Conservation (phyloP, 75 land plant species). For the Pinus albicaulis region DNA sequence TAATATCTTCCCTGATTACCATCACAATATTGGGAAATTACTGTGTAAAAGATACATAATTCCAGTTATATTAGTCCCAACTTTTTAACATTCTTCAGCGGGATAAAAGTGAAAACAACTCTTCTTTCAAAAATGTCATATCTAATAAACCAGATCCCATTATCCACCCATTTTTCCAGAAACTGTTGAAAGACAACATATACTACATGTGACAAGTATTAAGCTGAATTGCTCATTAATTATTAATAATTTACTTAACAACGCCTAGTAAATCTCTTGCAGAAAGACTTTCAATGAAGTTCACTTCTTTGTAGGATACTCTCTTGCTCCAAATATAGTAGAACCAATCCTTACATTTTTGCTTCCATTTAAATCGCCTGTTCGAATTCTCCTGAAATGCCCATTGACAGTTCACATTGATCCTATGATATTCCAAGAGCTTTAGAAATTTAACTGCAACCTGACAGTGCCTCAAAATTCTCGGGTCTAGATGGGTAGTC, state of each 20-base stretch:
- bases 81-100: no score
- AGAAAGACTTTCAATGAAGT: background rate
- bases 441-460: slow-evolving; percentile 77
- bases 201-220: background rate
- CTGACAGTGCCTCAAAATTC: slow-evolving; percentile 73
- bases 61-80: no score
- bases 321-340: slow-evolving; percentile 70
- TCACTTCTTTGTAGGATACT: slow-evolving; percentile 43
- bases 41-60: no score
- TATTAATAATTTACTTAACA: background rate
- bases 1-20: no score
- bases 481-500: slow-evolving; percentile 92
- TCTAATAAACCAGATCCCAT: no score
- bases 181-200: background rate
- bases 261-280: background rate
- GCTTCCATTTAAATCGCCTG: slow-evolving; percentile 77
- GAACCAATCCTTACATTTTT: slow-evolving; percentile 74
- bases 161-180: background rate
- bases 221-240: background rate
- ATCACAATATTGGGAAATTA: no score
- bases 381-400: slow-evolving; percentile 98
- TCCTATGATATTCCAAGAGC: slow-evolving; percentile 69
- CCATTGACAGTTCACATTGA: slow-evolving; percentile 95
- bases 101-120: background rate
- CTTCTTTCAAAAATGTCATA: no score